Percentiles rank a stretch among this genome's conserved stretches.
Evolutionary conservation across 2,329 filamentous ascomycete genomes (phyloP).

Genomic region (Parafenestella ontariensis): DNA sequence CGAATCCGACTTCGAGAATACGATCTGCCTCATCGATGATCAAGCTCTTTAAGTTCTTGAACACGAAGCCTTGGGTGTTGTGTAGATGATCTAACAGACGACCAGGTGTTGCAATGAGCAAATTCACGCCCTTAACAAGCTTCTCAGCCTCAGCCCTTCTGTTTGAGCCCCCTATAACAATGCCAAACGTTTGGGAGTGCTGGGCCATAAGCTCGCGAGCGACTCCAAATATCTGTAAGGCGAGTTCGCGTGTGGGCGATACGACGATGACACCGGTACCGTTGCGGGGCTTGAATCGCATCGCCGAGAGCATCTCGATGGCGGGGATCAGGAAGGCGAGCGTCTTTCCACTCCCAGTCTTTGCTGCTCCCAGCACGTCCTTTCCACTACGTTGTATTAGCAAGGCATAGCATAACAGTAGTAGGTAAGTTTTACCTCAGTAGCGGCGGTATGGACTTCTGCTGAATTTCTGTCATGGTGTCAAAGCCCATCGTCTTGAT

Average conservation of each 20-base stretch:
- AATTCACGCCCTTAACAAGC: constrained; percentile 90
- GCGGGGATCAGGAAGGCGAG: constrained; percentile 93
- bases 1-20: constrained; percentile 96
- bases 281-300: constrained; percentile 94
- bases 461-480: constrained; percentile 95
- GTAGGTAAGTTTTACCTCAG: constrained; percentile 60
- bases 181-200: constrained; percentile 94
- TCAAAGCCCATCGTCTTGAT: constrained; percentile 92
- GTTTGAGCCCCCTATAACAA: constrained; percentile 95
- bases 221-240: constrained; percentile 95
- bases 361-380: constrained; percentile 93
- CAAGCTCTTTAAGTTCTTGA: constrained; percentile 90
- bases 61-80: constrained; percentile 86
- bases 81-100: constrained; percentile 92
- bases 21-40: constrained; percentile 97
- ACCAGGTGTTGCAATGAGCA: constrained; percentile 92
- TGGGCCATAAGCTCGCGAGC: constrained; percentile 90
- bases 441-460: constrained; percentile 83
- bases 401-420: too few relatives aligned
- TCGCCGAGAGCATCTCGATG: constrained; percentile 86
- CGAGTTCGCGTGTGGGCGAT: constrained; percentile 90
- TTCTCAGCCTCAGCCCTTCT: constrained; percentile 90
- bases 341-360: constrained; percentile 96
- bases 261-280: constrained; percentile 85
- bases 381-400: constrained; percentile 61